Evolutionary conservation across 2,329 filamentous ascomycete genomes (phyloP).

Genomic region (Colletotrichum eremochloae): DNA sequence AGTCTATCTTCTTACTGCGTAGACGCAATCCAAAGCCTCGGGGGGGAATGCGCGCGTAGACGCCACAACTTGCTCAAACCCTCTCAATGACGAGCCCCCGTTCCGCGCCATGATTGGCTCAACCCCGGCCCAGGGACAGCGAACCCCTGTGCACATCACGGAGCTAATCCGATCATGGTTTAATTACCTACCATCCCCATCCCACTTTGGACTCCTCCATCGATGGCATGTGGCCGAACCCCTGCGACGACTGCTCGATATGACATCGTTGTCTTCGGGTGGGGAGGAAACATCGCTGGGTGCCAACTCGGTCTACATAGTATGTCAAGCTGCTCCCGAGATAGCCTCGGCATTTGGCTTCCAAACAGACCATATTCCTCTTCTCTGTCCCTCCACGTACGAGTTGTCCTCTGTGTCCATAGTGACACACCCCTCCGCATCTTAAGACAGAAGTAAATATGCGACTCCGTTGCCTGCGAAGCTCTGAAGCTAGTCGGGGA

Average conservation of each 20-base stretch:
- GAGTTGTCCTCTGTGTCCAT: neutral
- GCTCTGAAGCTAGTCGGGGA: neutral
- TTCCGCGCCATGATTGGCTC: conserved; percentile 13
- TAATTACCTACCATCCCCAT: conserved; percentile 23
- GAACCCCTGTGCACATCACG: conserved; percentile 31
- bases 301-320: neutral
- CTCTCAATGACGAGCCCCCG: conserved; percentile 50
- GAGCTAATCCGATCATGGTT: conserved; percentile 38
- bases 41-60: conserved; percentile 22
- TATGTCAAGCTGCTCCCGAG: neutral
- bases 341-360: neutral
- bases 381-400: too few relatives aligned
- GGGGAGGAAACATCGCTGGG: neutral
- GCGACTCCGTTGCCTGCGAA: neutral
- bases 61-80: conserved; percentile 65
- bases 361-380: neutral
- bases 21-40: neutral
- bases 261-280: neutral
- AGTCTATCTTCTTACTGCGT: neutral
- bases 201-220: neutral
- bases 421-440: neutral
- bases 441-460: neutral
- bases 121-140: neutral
- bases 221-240: neutral
- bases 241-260: neutral